Evolutionary conservation across 106 monocot genomes (phyloP), one percentile per base, ranked within the genome.

Genomic region (Dendrobium catenatum): DNA sequence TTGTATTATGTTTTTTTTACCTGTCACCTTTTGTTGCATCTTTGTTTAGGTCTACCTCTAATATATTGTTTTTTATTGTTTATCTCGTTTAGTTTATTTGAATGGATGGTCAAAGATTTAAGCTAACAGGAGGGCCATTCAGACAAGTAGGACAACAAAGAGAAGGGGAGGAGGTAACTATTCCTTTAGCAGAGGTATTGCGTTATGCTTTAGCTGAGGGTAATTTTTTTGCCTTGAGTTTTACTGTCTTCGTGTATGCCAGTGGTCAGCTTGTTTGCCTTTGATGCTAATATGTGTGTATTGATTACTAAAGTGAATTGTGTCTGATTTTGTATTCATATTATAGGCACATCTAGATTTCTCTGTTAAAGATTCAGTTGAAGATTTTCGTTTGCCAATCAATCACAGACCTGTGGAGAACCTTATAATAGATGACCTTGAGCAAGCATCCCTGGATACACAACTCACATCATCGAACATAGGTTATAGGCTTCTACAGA

Each of bases 391-490:
- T n/a, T 85, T 99, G 79, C 98, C 98, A 29, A 99, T 95, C 68
- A 56, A 79, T 80, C 95, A 99, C 81, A 85, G 79, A 44, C 99
- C 93, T n/a, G 89, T 88, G 16, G 95, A 99, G 86, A 99, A 98
- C 79, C 91, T 98, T 70, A 89, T 89, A 54, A 88, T 78, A 9
- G 98, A 98, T 11, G 85, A 93, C 68, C 74, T 93, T 74, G 99
- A 93, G 80, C 99, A 95, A 86, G 99, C 95, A 47, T 99, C 99
- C 75, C 77, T 99, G 47, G 95, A 99, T 67, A 95, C 91, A 22
- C 91, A 93, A 75, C 83, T 99, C 33, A 90, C 99, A 47, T 89
- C 99, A 64, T 95, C 99, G 26, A 99, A 99, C 61, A 55, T 95
- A 76, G 99, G 99, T 18, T 99, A 87, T 83, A 86, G 89, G 83